Evolutionary conservation across 202 grass and related monocot genomes (phyloP), one percentile per base, ranked within the genome.

Genomic region (Bolboschoenoplectus hybrid): DNA sequence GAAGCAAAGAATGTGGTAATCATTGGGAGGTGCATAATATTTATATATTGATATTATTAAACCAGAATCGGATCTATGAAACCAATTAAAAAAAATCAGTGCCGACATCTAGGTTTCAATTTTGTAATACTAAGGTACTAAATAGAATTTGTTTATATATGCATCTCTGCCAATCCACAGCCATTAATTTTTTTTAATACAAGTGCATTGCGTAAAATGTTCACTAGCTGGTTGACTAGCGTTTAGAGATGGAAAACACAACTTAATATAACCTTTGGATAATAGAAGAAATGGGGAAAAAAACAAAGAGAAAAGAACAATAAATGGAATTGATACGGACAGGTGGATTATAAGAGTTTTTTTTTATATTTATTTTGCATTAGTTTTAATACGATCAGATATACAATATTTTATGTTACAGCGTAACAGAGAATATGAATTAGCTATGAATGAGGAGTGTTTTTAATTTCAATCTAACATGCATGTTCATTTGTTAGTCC

Each of bases 101-200:
- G 81, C 64, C 81, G 81, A 84, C 81, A 84, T 71, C 81, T 70
- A 64, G 13, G 41, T 7, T 70, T 84, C 7, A 83, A 76, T 67
- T 67, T 70, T 83, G 26, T 68, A 68, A 35, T 83, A 8, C 20
- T 32, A 66, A 49, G 19, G 81, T 83, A 83, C 81, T 16, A 51
- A 32, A 9, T 83, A 5, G 20, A 32, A 68, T 52, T 83, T 55
- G 17, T 44, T 81, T 81, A 45, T 19, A 40, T 26, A 14, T 12
- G 39, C 16, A 26, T 53, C 58, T 61, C 60, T 67, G 20, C 43
- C 77, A 63, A 82, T 82, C 34, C 80, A 82, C 57, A 13, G 43
- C 58, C 14, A 65, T 13, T 20, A 61, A 49, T 73, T 32, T 20
- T 50, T 75, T 26, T 50, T 35, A 35, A 50, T 53, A 53, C 9